Conservation (phyloP, 139 green algal species). For the Chlamydomonas sphaeroides region DNA sequence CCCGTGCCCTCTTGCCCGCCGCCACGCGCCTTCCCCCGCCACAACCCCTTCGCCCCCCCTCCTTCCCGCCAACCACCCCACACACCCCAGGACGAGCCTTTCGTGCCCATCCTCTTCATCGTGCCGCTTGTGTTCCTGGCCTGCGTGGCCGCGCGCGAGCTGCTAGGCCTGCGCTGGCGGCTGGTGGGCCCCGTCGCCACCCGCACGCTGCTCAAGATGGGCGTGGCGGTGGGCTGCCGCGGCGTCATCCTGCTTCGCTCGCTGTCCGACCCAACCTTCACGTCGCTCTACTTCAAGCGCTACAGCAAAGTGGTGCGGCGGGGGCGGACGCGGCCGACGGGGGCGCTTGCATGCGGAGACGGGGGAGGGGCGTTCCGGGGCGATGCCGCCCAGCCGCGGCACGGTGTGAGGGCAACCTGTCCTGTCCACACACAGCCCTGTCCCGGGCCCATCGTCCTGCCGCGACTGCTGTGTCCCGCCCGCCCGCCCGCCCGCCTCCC, state of each 20-base stretch:
- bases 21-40: background rate
- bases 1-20: no score
- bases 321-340: no score
- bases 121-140: conserved; percentile 10
- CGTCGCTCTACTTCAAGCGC: conserved; percentile 42
- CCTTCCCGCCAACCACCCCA: background rate
- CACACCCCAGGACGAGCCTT: conserved; percentile 7
- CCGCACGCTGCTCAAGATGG: conserved; percentile 21
- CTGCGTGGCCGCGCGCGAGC: background rate
- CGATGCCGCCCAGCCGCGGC: no score
- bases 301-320: conserved; percentile 38
- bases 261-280: no score
- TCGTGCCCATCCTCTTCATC: conserved; percentile 39
- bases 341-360: no score
- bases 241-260: conserved; percentile 14
- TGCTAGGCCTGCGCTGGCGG: background rate
- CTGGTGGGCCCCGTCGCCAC: background rate
- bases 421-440: no score
- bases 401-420: no score
- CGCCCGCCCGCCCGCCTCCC: no score
- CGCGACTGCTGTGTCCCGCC: no score
- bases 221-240: conserved; percentile 28
- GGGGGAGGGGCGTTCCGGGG: no score
- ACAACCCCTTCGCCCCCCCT: background rate
- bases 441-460: no score